A percentile compares a stretch with the other conserved stretches of the same genome.
Conservation (phyloP, 768 basidiomycete species). For the Mycena maculata region DNA sequence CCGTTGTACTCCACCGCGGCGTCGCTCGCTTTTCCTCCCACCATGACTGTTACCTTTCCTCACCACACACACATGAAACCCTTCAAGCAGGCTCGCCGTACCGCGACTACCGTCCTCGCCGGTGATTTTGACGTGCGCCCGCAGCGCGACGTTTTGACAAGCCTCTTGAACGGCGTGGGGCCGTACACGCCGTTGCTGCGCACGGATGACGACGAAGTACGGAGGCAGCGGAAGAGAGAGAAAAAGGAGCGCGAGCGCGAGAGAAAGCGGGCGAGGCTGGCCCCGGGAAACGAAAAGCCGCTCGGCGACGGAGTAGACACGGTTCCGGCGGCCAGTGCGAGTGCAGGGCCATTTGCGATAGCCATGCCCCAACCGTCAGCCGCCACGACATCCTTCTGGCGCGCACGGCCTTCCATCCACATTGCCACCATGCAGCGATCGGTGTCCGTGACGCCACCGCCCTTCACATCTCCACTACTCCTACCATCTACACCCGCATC, state of each 20-base stretch:
- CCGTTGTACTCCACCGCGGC: slow-evolving; percentile 52
- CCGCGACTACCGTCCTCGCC: slow-evolving; percentile 80
- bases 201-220: slow-evolving; percentile 61
- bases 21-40: slow-evolving; percentile 44
- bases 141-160: slow-evolving; percentile 80
- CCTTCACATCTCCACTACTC: slow-evolving; percentile 52
- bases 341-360: slow-evolving; percentile 45
- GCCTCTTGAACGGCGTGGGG: slow-evolving; percentile 79
- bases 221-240: slow-evolving; percentile 66
- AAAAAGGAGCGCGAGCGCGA: slow-evolving; percentile 64
- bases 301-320: slow-evolving; percentile 39
- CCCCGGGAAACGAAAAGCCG: slow-evolving; percentile 49
- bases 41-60: slow-evolving; percentile 50
- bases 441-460: slow-evolving; percentile 80
- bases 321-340: slow-evolving; percentile 44
- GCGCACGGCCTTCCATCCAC: slow-evolving; percentile 76
- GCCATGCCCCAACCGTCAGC: slow-evolving; percentile 41
- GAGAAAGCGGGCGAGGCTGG: slow-evolving; percentile 55
- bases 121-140: slow-evolving; percentile 79
- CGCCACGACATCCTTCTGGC: slow-evolving; percentile 69
- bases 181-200: slow-evolving; percentile 72
- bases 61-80: slow-evolving; percentile 47
- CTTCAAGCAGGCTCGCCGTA: slow-evolving; percentile 63
- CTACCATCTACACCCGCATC: slow-evolving; percentile 72
- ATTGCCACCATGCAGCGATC: slow-evolving; percentile 78